Evolutionary conservation across 2,329 filamentous ascomycete species (phyloP).

Genomic region (Xylariales sp.): DNA sequence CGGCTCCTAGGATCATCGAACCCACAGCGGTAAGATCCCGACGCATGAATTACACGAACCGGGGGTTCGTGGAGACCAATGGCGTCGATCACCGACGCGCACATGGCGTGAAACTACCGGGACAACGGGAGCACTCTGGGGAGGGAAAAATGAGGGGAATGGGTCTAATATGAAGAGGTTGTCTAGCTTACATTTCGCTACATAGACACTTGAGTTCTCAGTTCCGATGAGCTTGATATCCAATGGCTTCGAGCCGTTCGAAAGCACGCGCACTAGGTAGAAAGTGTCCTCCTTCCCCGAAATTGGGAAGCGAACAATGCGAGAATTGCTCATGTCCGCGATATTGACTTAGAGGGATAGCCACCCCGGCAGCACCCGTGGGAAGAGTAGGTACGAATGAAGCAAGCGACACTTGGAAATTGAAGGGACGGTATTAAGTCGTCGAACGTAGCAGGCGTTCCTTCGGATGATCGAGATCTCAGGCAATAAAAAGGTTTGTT

Average conservation of each 20-base stretch:
- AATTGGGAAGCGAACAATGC: conserved; percentile 55
- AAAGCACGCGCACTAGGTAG: conserved; percentile 57
- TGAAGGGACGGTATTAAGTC: too few species aligned
- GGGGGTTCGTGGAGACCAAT: conserved; percentile 1
- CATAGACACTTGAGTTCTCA: conserved; percentile 60
- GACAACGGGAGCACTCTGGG: background rate
- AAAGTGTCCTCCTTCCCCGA: conserved; percentile 47
- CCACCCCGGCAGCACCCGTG: too few species aligned
- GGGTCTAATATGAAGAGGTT: background rate
- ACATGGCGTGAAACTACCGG: background rate
- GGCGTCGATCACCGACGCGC: conserved; percentile 3
- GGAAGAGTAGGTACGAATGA: too few species aligned
- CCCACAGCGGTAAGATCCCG: conserved; percentile 7
- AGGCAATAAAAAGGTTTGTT: too few species aligned
- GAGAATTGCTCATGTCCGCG: conserved; percentile 15
- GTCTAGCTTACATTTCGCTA: conserved; percentile 47
- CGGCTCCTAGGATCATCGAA: background rate
- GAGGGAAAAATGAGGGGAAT: background rate
- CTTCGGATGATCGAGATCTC: too few species aligned
- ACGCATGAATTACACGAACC: conserved; percentile 17
- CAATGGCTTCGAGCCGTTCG: conserved; percentile 46
- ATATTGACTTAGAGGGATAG: too few species aligned
- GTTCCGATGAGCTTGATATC: conserved; percentile 66
- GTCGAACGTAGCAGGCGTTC: too few species aligned
- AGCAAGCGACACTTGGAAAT: too few species aligned